Percentiles rank a stretch among this genome's conserved stretches.
Conservation (phyloP, 1,284 basidiomycete species). For the Rhizoctonia solani region DNA sequence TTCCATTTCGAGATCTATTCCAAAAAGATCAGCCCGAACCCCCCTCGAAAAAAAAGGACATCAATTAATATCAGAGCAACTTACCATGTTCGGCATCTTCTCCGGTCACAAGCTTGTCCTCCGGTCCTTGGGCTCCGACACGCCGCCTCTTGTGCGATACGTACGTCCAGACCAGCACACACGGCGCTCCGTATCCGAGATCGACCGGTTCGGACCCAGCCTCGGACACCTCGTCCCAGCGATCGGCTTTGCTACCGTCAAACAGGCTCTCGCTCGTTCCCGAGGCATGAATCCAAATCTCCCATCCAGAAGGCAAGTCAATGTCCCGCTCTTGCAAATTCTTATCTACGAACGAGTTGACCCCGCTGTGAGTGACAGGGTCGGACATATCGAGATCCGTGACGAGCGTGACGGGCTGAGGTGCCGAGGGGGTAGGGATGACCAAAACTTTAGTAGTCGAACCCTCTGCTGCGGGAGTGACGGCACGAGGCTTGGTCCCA, state of each 20-base stretch:
- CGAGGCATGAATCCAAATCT: constrained; percentile 24
- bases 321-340: constrained; percentile 22
- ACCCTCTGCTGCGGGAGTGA: background rate
- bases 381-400: constrained; percentile 30
- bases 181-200: constrained; percentile 22
- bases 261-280: constrained; percentile 10
- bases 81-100: constrained; percentile 28
- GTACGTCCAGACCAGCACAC: constrained; percentile 12
- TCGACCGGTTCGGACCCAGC: constrained; percentile 14
- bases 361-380: constrained; percentile 12
- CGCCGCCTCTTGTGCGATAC: constrained; percentile 29
- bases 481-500: background rate
- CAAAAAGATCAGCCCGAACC: background rate
- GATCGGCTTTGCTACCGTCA: background rate
- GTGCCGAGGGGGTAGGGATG: constrained; percentile 30
- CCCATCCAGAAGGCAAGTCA: constrained; percentile 22
- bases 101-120: constrained; percentile 12
- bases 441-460: constrained; percentile 7
- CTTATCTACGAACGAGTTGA: constrained; percentile 32
- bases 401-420: constrained; percentile 24
- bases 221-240: constrained; percentile 17
- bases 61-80: no score
- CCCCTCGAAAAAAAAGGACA: background rate
- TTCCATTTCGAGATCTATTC: constrained; percentile 30
- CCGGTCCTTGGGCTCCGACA: constrained; percentile 22